These are phyloP conservation scores for Graphilbum sp. DNA, from an alignment of 2,329 filamentous ascomycete species.

Conservation along the genomic window DNA sequence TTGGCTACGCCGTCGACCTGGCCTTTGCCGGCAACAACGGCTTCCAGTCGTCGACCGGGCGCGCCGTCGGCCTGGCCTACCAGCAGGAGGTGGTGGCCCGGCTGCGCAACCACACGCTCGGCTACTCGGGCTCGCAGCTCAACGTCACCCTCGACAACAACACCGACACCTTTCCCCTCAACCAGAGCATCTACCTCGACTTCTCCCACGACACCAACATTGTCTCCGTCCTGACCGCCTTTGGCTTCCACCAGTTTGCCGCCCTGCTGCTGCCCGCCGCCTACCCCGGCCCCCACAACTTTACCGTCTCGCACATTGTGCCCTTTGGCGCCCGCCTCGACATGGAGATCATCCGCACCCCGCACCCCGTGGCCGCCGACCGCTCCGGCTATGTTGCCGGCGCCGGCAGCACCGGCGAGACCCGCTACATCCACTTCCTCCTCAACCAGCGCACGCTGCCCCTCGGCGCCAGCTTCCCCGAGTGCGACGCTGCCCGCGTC, in stretches of 20 bases:
- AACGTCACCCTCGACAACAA: slow-evolving; percentile 57
- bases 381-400: slow-evolving; percentile 31
- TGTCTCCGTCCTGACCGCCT: slow-evolving; percentile 51
- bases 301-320: slow-evolving; percentile 50
- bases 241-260: slow-evolving; percentile 55
- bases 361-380: slow-evolving; percentile 40
- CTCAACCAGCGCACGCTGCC: slow-evolving; percentile 61
- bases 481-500: slow-evolving; percentile 43
- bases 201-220: slow-evolving; percentile 69
- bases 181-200: slow-evolving; percentile 61
- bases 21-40: slow-evolving; percentile 43
- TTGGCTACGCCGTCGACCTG: slow-evolving; percentile 56
- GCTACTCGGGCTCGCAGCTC: slow-evolving; percentile 41
- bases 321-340: slow-evolving; percentile 59
- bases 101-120: slow-evolving; percentile 47
- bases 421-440: slow-evolving; percentile 57
- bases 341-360: slow-evolving; percentile 56
- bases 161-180: slow-evolving; percentile 51
- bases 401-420: slow-evolving; percentile 28
- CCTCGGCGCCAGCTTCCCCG: slow-evolving; percentile 45
- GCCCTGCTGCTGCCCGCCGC: slow-evolving; percentile 36
- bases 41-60: slow-evolving; percentile 48
- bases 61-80: slow-evolving; percentile 58
- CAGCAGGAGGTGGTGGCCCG: slow-evolving; percentile 59
- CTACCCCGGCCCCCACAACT: slow-evolving; percentile 40